Evolutionary conservation across 805 yeast species (phyloP).

Genomic region (Henningerozyma blattae): DNA sequence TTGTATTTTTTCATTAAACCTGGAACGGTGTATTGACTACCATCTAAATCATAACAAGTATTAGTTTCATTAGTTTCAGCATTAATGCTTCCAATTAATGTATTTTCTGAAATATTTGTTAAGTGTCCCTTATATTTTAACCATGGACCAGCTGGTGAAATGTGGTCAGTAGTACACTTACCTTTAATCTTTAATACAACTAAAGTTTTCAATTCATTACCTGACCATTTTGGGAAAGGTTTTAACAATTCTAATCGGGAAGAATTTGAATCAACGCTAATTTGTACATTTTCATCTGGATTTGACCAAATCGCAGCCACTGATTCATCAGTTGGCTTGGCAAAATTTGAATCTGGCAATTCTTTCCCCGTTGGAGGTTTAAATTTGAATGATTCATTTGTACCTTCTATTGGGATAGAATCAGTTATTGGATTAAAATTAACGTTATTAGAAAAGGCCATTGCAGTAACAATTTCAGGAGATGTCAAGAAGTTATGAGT

Average conservation of each 20-base stretch:
- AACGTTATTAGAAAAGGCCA: slow-evolving; percentile 89
- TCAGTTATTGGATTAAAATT: slow-evolving; percentile 88
- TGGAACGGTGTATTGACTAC: slow-evolving; percentile 71
- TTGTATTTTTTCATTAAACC: slow-evolving; percentile 96
- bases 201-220: slow-evolving; percentile 65
- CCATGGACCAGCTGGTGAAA: slow-evolving; percentile 99
- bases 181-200: slow-evolving; percentile 89
- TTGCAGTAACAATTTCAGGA: slow-evolving; percentile 94
- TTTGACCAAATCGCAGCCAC: slow-evolving; percentile 53
- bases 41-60: slow-evolving; percentile 77
- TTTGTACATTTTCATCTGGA: slow-evolving; percentile 45
- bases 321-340: neutral
- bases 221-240: slow-evolving; percentile 81
- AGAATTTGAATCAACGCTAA: slow-evolving; percentile 74
- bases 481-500: slow-evolving; percentile 98
- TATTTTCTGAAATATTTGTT: slow-evolving; percentile 90
- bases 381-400: slow-evolving; percentile 69
- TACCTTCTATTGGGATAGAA: slow-evolving; percentile 52
- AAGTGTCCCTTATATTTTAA: slow-evolving; percentile 95
- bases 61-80: slow-evolving; percentile 96
- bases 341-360: slow-evolving; percentile 67
- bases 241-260: slow-evolving; percentile 85
- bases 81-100: slow-evolving; percentile 92
- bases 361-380: slow-evolving; percentile 74
- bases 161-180: slow-evolving; percentile 96